Evolutionary conservation across 148 eudicot genomes (phyloP), one percentile per base, ranked within the genome.

Genomic region (Camellia japonica): DNA sequence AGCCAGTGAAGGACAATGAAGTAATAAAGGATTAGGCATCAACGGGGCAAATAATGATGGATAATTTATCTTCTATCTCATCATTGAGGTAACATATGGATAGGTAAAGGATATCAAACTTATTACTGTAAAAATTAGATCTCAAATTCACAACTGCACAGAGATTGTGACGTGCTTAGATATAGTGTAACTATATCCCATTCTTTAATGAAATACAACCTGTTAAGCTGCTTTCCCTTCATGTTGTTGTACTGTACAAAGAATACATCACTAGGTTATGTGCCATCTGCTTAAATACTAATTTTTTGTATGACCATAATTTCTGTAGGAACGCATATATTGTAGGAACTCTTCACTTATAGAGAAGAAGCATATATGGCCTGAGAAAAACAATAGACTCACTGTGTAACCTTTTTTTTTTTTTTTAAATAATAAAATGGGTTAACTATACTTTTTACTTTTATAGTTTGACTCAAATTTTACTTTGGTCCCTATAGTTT

Each of bases 1-100:
- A 84, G 83, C 73, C 41, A 67, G 15, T 42, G 55, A 47, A 76
- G 83, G 76, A 76, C 73, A 15, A 56, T 63, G 80, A 65, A 71
- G 80, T 68, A 76, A 51, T 68, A 47, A 62, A 46, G n/a, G 79
- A 68, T 30, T 30, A 30, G 38, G 75, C 5, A 62, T 71, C 42
- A 74, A 30, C 38, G 38, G 38, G 19, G 78, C 55, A 59, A 76
- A 9, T 47, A 76, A 43, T 13, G 49, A 46, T 43, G 19, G 49
- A 46, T 16, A 46, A 23, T 30, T 58, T 43, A 19, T 78, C 9
- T n/a, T 44, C 60, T 59, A 1, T 69, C 42, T 41, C 19, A 3
- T 44, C 63, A 44, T 66, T 47, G 63, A 71, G 68, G 62, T 78
- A 65, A 65, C 14, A 18, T 78, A 51, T 58, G 30, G 65, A 16